Percentiles rank a stretch among this genome's conserved stretches.
Conservation (phyloP, 768 basidiomycete species). For the Lactarius sanguifluus region DNA sequence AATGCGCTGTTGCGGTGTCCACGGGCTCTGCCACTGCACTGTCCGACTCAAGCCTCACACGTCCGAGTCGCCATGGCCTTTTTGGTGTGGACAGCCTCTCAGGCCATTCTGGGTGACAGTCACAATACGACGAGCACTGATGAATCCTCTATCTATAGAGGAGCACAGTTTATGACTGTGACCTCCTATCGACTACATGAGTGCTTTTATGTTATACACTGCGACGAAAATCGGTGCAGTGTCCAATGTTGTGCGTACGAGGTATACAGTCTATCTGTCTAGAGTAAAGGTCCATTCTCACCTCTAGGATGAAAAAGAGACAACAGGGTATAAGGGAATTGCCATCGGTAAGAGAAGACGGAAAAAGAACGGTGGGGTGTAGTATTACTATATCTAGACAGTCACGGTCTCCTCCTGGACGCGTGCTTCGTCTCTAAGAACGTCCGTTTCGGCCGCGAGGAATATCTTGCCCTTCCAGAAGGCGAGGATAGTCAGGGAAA, state of each 20-base stretch:
- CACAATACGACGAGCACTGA: not conserved
- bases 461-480: slow-evolving; percentile 48
- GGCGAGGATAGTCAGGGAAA: slow-evolving; percentile 43
- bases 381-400: slow-evolving; percentile 2
- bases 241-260: not conserved
- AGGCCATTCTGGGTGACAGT: not conserved
- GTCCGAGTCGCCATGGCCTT: not conserved
- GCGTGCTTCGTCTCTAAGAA: slow-evolving; percentile 39
- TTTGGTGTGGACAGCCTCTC: no score
- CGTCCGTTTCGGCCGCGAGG: slow-evolving; percentile 43
- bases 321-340: not conserved
- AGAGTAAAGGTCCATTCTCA: not conserved
- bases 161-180: not conserved
- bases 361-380: not conserved
- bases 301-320: not conserved
- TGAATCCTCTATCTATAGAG: not conserved
- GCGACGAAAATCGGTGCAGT: not conserved
- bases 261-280: not conserved
- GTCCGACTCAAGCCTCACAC: not conserved
- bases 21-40: no score
- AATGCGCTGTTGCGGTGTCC: not conserved
- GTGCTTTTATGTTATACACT: not conserved
- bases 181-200: not conserved
- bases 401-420: not conserved
- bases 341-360: not conserved